Percentiles rank a stretch among this genome's conserved stretches.
Evolutionary conservation across 768 basidiomycete genomes (phyloP).

Genomic region (Tylopilus sp.): DNA sequence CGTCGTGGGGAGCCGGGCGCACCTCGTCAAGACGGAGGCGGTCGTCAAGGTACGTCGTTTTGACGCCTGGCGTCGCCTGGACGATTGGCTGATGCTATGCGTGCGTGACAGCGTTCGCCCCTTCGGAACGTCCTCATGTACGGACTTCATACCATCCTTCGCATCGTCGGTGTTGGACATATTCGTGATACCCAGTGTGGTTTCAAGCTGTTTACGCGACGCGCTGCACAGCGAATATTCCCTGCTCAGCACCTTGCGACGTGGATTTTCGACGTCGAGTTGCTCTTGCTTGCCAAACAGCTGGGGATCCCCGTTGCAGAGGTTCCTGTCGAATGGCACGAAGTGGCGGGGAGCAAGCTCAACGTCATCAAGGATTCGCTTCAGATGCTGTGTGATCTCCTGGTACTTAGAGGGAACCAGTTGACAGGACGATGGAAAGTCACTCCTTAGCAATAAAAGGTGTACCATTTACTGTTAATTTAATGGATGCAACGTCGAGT

Average conservation of each 20-base stretch:
- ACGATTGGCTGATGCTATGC: neutral
- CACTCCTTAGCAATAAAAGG: conserved; percentile 16
- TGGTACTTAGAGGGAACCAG: conserved; percentile 82
- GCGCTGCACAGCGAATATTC: conserved; percentile 79
- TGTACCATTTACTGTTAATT: conserved; percentile 27
- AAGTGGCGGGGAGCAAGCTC: conserved; percentile 90
- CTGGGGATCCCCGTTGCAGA: conserved; percentile 76
- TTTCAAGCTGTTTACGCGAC: conserved; percentile 91
- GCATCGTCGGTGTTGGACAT: conserved; percentile 84
- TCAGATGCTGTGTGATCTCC: conserved; percentile 85
- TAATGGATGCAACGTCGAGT: conserved; percentile 20
- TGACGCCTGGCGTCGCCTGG: neutral
- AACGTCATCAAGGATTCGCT: conserved; percentile 80
- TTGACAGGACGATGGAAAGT: conserved; percentile 72
- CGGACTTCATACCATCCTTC: conserved; percentile 84
- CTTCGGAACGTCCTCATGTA: conserved; percentile 94
- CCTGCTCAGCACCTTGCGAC: conserved; percentile 82
- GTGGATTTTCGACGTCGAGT: conserved; percentile 98
- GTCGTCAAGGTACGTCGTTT: conserved; percentile 73
- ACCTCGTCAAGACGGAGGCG: conserved; percentile 87
- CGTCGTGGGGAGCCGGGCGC: conserved; percentile 87
- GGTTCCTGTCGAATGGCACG: conserved; percentile 90
- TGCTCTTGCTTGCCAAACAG: conserved; percentile 80
- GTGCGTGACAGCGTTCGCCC: conserved; percentile 65
- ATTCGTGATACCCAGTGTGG: conserved; percentile 96